Evolutionary conservation across 2,329 filamentous ascomycete genomes (phyloP).

Genomic region (Colletotrichum simmondsii): DNA sequence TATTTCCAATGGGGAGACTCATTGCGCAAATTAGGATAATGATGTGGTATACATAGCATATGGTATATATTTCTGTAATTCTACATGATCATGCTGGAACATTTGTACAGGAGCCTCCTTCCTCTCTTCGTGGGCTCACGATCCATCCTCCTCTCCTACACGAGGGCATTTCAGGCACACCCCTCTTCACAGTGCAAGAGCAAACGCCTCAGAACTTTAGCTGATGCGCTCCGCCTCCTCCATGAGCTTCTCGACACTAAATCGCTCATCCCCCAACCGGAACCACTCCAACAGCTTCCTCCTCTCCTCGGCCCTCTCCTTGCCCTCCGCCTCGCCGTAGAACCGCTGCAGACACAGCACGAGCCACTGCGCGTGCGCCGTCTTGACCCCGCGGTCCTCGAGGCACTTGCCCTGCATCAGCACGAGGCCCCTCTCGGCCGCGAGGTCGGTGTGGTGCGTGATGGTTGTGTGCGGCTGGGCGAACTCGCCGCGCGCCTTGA

Average conservation of each 20-base stretch:
- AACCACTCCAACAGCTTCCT: slow-evolving; percentile 84
- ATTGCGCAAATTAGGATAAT: not conserved
- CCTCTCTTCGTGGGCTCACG: not conserved
- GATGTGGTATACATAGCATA: not conserved
- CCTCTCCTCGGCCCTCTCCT: slow-evolving; percentile 70
- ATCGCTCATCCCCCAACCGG: slow-evolving; percentile 78
- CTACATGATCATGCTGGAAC: not conserved
- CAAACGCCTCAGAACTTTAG: slow-evolving; percentile 39
- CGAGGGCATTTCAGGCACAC: too few relatives aligned
- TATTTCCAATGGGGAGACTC: not conserved
- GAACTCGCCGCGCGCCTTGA: slow-evolving; percentile 89
- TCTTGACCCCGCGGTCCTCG: slow-evolving; percentile 78
- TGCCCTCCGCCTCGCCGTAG: slow-evolving; percentile 75
- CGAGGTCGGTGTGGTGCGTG: slow-evolving; percentile 89
- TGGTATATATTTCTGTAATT: not conserved
- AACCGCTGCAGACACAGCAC: slow-evolving; percentile 95
- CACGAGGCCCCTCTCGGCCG: slow-evolving; percentile 79
- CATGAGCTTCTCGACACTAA: slow-evolving; percentile 85
- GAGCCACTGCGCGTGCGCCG: slow-evolving; percentile 88
- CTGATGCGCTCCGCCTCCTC: slow-evolving; percentile 88
- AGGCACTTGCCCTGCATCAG: slow-evolving; percentile 89
- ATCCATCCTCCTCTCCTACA: not conserved
- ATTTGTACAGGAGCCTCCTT: not conserved
- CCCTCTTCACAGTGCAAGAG: too few relatives aligned
- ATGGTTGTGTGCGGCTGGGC: slow-evolving; percentile 93